Evolutionary conservation across 495 filamentous ascomycete genomes (phyloP), one percentile per base, ranked within the genome.

Genomic region (Chlorociboria aeruginascens): DNA sequence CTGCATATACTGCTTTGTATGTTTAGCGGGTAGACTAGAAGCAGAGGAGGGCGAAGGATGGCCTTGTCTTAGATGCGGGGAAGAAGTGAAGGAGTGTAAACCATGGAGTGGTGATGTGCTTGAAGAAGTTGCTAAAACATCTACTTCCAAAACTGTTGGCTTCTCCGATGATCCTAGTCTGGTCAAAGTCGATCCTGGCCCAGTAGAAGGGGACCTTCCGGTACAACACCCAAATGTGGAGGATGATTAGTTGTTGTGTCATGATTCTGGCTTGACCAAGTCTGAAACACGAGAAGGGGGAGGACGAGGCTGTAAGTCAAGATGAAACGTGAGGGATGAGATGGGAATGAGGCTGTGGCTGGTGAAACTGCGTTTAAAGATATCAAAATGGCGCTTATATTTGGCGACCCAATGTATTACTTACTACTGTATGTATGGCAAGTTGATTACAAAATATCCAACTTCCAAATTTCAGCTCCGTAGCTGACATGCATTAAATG

Each of bases 1-100:
- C 0, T 94, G 89, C 62, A 71, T 95, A 38, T 97, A 97, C 66
- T 98, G 92, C 63, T 98, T 90, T 56, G 85, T 93, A n/a, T 99
- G 92, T 63, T 63, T 97, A n/a, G 87, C 90, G 3, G 83, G 86
- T 34, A 79, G 85, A 48, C 65, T 99, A 8, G 92, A 95, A 60
- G 78, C 80, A 3, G 93, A 97, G 64, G 92, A 96, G 55, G 92
- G 90, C 7, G 89, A 97, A 54, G 92, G 89, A 3, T 99, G 90
- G 90, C 66, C 75, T n/a, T 99, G 92, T 66, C 69, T 99, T 20
- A 76, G 93, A 17, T 99, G 92, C 59, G 89, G 89, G 0, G 83
- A 85, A 54, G 43, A 83, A 33, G 76, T 93, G 13, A 92, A 85
- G 62, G 83, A 93, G 62, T 96, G 92, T 63, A 82, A 81, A 55